A percentile compares a stretch with the other conserved stretches of the same genome.
phyloP scores from a whole-genome alignment of 164 flowering plant species.

The Euptelea pleiosperma region DNA sequence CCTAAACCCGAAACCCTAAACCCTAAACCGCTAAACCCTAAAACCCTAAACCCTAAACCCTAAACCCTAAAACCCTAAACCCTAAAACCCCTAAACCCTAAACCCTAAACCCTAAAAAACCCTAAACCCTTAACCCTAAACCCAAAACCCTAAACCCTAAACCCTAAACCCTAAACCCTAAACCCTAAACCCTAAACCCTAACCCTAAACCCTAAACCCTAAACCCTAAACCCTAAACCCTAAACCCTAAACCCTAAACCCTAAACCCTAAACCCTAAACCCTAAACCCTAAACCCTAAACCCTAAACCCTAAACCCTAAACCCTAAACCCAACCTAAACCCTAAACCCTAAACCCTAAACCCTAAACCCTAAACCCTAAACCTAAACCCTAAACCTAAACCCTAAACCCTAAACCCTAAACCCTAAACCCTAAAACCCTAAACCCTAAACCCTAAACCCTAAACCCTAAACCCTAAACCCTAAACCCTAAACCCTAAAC shows the following conservation, averaged over 20 bases:
- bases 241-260: constrained; percentile 22
- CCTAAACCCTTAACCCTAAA: constrained; percentile 21
- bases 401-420: constrained; percentile 20
- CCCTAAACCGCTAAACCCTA: no score
- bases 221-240: constrained; percentile 25
- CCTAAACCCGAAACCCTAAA: constrained; percentile 10
- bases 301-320: constrained; percentile 24
- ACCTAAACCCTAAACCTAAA: constrained; percentile 18
- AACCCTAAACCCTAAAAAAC: constrained; percentile 22
- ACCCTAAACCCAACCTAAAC: constrained; percentile 20
- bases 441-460: constrained; percentile 18
- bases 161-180: constrained; percentile 17
- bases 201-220: constrained; percentile 26
- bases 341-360: constrained; percentile 15
- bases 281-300: constrained; percentile 22
- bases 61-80: constrained; percentile 7
- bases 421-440: constrained; percentile 19
- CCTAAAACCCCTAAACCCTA: constrained; percentile 11
- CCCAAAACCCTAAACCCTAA: constrained; percentile 19
- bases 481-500: constrained; percentile 16
- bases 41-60: constrained; percentile 15
- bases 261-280: constrained; percentile 25
- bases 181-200: constrained; percentile 21
- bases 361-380: constrained; percentile 18
- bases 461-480: constrained; percentile 13